Conservation (phyloP, 176 grass and related monocot species). For the sorghum (Sorghum bicolor) region DNA sequence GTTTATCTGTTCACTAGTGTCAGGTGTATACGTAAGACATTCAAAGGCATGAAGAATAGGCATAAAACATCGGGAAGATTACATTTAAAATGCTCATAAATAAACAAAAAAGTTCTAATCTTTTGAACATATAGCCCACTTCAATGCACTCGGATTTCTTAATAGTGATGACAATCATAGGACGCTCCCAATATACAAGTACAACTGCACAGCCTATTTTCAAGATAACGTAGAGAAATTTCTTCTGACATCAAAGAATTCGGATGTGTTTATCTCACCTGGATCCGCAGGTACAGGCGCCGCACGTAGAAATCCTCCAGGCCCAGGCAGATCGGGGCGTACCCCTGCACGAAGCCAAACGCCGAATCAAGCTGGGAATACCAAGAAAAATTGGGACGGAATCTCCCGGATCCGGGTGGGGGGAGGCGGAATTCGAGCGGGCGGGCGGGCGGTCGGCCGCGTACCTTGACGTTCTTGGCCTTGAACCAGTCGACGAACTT, state of each 20-base stretch:
- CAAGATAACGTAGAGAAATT: not conserved
- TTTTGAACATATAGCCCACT: not conserved
- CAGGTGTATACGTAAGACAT: not conserved
- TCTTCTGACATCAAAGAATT: not conserved
- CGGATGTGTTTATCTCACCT: slow-evolving; percentile 18
- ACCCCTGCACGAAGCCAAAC: slow-evolving; percentile 44
- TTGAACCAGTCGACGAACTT: slow-evolving; percentile 61
- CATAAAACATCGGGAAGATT: not conserved
- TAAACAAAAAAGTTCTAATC: not conserved
- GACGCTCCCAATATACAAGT: not conserved
- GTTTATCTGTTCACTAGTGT: not conserved
- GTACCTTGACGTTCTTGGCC: slow-evolving; percentile 63
- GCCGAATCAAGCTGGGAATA: not conserved
- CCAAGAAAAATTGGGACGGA: not conserved
- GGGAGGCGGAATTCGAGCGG: not conserved
- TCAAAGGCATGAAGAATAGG: not conserved
- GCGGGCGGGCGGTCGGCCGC: not conserved
- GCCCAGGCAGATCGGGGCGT: slow-evolving; percentile 77
- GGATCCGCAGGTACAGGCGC: slow-evolving; percentile 69
- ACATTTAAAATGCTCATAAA: not conserved
- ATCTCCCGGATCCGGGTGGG: not conserved
- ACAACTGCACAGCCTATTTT: not conserved
- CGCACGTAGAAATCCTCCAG: slow-evolving; percentile 87
- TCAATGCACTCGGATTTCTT: not conserved
- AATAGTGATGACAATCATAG: not conserved